Percentiles rank a stretch among this genome's conserved stretches.
phyloP scores from a whole-genome alignment of 352 stramenopile species.

The Phytophthora sojae region DNA sequence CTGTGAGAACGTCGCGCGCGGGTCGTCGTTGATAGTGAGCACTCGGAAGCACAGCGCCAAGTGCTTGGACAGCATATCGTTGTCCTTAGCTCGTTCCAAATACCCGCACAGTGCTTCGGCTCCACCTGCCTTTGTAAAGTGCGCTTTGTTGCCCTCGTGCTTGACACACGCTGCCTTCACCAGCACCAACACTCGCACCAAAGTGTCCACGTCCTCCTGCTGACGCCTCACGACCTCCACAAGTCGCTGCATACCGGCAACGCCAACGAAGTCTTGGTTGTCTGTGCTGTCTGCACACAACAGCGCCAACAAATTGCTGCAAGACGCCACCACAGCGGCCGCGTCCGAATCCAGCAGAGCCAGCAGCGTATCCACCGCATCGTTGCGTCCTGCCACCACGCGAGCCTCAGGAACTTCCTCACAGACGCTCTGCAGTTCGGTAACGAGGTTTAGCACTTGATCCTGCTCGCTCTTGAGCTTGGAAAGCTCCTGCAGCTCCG shows the following conservation, averaged over 20 bases:
- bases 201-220: conserved; percentile 16
- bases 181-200: conserved; percentile 39
- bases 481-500: conserved; percentile 27
- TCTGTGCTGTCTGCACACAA: conserved; percentile 59
- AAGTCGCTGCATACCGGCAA: conserved; percentile 49
- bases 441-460: conserved; percentile 31
- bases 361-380: conserved; percentile 59
- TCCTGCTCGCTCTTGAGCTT: conserved; percentile 8
- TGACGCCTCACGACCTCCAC: conserved; percentile 26
- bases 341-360: conserved; percentile 37
- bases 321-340: conserved; percentile 15
- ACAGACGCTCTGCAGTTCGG: conserved; percentile 45
- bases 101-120: conserved; percentile 47
- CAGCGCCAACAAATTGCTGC: conserved; percentile 35
- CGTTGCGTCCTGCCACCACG: conserved; percentile 67
- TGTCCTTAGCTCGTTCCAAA: conserved; percentile 35
- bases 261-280: conserved; percentile 73
- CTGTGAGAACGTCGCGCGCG: conserved; percentile 69
- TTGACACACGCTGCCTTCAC: conserved; percentile 60
- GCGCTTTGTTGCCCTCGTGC: conserved; percentile 75
- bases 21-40: conserved; percentile 78
- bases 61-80: conserved; percentile 56
- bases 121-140: conserved; percentile 62
- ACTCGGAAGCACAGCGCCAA: conserved; percentile 62
- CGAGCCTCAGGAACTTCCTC: conserved; percentile 60